Percentiles rank a stretch among this genome's conserved stretches.
Conservation (phyloP, 1,284 basidiomycete species). For the Xerocomus amazonicus region DNA sequence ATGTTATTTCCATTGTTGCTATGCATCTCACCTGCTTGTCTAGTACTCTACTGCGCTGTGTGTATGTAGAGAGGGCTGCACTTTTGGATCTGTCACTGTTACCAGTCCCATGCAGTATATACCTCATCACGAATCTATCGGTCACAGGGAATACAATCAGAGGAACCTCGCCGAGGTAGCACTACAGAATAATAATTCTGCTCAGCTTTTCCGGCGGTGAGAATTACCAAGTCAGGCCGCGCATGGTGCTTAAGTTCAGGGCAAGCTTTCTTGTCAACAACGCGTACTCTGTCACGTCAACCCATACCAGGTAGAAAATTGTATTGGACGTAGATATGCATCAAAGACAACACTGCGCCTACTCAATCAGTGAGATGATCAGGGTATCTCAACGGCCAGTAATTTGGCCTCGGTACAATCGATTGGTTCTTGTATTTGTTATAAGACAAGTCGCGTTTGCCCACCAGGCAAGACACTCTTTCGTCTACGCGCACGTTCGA, state of each 20-base stretch:
- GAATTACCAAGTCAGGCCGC: too few species aligned
- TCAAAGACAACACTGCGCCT: not conserved
- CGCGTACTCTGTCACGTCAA: too few species aligned
- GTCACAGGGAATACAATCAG: too few species aligned
- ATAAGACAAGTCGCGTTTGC: slow-evolving; percentile 22
- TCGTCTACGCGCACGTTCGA: slow-evolving; percentile 51
- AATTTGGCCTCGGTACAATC: too few species aligned
- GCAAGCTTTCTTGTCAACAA: too few species aligned
- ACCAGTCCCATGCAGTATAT: not conserved
- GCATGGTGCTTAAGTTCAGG: too few species aligned
- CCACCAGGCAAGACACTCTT: slow-evolving; percentile 29
- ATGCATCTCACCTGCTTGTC: not conserved
- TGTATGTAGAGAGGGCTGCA: slow-evolving; percentile 1
- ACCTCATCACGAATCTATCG: not conserved
- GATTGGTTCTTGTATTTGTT: too few species aligned
- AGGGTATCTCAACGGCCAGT: too few species aligned
- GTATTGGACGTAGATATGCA: not conserved
- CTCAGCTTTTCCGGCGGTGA: too few species aligned
- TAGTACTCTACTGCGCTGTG: slow-evolving; percentile 1
- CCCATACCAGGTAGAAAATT: too few species aligned
- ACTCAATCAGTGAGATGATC: not conserved
- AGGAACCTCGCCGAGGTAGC: too few species aligned
- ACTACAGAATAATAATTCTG: too few species aligned
- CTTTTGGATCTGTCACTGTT: not conserved
- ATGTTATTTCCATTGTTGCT: not conserved